Evolutionary conservation across 805 yeast genomes (phyloP).

Genomic region (Debaryomyces prosopidis): DNA sequence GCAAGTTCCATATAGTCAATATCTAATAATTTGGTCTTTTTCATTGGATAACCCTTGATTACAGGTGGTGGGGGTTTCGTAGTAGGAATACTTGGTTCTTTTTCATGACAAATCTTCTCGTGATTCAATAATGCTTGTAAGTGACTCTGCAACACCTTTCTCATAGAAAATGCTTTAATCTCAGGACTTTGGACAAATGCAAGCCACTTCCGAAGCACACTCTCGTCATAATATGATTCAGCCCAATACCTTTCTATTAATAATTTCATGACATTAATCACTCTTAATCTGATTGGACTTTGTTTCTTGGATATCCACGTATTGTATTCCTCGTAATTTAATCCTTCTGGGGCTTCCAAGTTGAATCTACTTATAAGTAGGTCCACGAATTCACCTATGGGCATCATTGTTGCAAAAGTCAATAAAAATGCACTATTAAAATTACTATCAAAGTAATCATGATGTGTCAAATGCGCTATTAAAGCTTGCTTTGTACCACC

Average conservation of each 20-base stretch:
- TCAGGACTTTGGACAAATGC: constrained; percentile 23
- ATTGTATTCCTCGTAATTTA: constrained; percentile 78
- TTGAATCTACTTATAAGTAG: constrained; percentile 65
- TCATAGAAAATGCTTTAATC: constrained; percentile 26
- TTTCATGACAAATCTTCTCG: constrained; percentile 26
- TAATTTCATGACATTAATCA: constrained; percentile 63
- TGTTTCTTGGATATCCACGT: constrained; percentile 74
- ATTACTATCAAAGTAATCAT: constrained; percentile 57
- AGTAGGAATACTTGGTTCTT: constrained; percentile 26
- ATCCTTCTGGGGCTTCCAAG: constrained; percentile 81
- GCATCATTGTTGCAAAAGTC: constrained; percentile 75
- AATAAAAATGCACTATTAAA: constrained; percentile 70
- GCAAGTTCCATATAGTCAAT: constrained; percentile 78
- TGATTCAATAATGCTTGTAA: constrained; percentile 29
- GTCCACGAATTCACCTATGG: constrained; percentile 61
- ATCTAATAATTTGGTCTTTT: constrained; percentile 55
- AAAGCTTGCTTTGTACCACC: constrained; percentile 84
- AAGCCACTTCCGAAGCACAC: constrained; percentile 36
- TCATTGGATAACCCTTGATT: constrained; percentile 32
- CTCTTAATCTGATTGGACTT: constrained; percentile 63
- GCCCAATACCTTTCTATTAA: constrained; percentile 74
- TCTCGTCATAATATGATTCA: constrained; percentile 53
- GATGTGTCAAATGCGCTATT: constrained; percentile 78
- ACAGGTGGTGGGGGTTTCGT: constrained; percentile 44
- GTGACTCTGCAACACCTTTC: constrained; percentile 25